Conservation (phyloP, 163 green algal genomes). For the Trebouxia gelatinosa region DNA sequence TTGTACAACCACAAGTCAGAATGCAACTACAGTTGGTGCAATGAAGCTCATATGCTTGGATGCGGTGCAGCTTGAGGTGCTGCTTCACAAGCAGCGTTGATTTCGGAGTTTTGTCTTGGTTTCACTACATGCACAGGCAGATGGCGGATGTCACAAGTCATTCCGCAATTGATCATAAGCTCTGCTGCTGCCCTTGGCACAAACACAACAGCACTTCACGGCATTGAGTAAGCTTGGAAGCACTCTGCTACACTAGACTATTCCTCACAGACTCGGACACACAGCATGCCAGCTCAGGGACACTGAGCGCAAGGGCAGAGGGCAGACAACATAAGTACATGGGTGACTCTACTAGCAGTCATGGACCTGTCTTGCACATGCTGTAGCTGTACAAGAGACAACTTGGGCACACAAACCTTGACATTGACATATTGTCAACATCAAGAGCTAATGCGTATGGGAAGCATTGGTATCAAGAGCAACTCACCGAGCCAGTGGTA, state of each 20-base stretch:
- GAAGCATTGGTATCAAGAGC: not conserved
- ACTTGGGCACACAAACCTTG: not conserved
- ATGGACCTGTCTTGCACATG: not conserved
- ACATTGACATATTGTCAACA: not conserved
- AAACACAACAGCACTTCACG: no score
- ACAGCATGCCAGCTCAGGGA: not conserved
- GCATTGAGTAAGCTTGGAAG: no score
- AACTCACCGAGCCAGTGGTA: constrained; percentile 1
- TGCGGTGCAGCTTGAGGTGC: not conserved
- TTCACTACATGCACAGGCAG: no score
- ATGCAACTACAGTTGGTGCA: not conserved
- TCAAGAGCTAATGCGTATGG: no score
- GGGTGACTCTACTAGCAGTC: not conserved
- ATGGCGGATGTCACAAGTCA: no score
- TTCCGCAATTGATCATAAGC: no score
- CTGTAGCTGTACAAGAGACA: not conserved
- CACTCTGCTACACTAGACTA: no score
- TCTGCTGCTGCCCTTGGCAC: no score
- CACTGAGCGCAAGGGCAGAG: not conserved
- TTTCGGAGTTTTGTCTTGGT: not conserved
- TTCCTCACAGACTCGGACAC: no score
- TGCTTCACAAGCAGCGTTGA: not conserved
- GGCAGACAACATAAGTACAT: not conserved
- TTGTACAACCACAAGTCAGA: not conserved
- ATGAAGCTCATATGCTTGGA: no score